Conservation (phyloP, 352 stramenopile species). For the Globisporangium polare region DNA sequence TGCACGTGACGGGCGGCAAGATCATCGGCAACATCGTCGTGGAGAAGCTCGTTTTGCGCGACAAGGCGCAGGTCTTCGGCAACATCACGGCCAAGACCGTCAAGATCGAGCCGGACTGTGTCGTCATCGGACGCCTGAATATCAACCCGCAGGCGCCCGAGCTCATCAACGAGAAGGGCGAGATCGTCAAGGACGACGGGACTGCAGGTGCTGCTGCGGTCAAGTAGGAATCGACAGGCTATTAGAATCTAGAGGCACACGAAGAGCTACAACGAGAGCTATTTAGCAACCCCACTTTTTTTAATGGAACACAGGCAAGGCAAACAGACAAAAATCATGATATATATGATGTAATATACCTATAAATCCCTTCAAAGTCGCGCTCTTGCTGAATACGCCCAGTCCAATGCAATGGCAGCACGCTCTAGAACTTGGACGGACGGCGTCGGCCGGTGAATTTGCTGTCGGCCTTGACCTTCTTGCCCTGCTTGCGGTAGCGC, state of each 20-base stretch:
- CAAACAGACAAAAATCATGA: constrained; percentile 19
- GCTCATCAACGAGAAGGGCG: constrained; percentile 79
- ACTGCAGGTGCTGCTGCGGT: neutral
- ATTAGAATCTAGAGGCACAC: neutral
- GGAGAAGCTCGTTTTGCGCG: constrained; percentile 78
- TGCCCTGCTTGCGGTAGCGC: constrained; percentile 96
- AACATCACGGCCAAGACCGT: constrained; percentile 89
- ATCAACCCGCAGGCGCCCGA: constrained; percentile 85
- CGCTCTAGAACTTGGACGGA: constrained; percentile 92
- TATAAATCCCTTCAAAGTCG: constrained; percentile 24
- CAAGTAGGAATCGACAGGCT: neutral
- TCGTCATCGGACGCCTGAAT: constrained; percentile 82
- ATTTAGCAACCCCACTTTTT: neutral
- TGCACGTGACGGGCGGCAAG: constrained; percentile 82
- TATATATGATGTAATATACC: constrained; percentile 54
- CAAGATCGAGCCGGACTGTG: constrained; percentile 86
- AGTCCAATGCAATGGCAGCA: neutral
- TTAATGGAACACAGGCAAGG: constrained; percentile 9
- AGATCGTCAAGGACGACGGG: constrained; percentile 44
- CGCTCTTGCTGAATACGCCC: neutral
- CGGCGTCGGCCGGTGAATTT: constrained; percentile 98
- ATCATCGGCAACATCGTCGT: constrained; percentile 86
- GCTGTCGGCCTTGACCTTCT: constrained; percentile 96
- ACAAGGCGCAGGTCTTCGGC: constrained; percentile 85
- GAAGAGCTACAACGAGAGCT: neutral